These are phyloP conservation scores for Euphorbia lathyris DNA, from an alignment of 345 rosid genomes.

Conservation along the genomic window DNA sequence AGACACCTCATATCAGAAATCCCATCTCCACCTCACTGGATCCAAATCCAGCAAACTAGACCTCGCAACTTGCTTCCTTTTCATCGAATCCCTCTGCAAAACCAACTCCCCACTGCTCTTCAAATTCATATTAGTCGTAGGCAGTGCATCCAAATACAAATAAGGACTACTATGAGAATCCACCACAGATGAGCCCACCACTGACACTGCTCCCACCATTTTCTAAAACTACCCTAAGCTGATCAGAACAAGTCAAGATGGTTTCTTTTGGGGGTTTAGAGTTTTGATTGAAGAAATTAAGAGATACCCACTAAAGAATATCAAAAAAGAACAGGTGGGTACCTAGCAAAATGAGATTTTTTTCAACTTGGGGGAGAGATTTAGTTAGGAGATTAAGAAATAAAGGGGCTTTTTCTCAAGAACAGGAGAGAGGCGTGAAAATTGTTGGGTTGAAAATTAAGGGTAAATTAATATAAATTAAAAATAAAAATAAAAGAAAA, in stretches of 20 bases:
- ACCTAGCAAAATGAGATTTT: slow-evolving; percentile 12
- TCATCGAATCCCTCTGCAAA: slow-evolving; percentile 35
- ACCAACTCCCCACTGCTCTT: slow-evolving; percentile 36
- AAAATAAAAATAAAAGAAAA: too few relatives aligned
- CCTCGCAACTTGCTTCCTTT: slow-evolving; percentile 36
- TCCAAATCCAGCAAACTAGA: slow-evolving; percentile 41
- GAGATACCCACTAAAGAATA: slow-evolving; percentile 27
- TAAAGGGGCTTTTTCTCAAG: neutral
- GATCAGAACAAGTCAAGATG: too few relatives aligned
- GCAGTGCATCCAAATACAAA: slow-evolving; percentile 57
- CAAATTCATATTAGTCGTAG: slow-evolving; percentile 26
- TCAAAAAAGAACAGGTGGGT: slow-evolving; percentile 18
- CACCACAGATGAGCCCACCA: slow-evolving; percentile 62
- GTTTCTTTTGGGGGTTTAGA: neutral
- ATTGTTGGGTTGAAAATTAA: too few relatives aligned
- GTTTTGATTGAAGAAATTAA: slow-evolving; percentile 3
- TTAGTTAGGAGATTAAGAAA: too few relatives aligned
- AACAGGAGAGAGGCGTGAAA: neutral
- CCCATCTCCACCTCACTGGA: too few relatives aligned
- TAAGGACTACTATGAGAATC: slow-evolving; percentile 60
- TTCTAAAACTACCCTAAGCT: neutral
- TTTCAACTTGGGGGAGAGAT: slow-evolving; percentile 8
- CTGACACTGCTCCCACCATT: slow-evolving; percentile 67
- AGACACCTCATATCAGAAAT: too few relatives aligned
- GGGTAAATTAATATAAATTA: too few relatives aligned